Evolutionary conservation across 1,284 basidiomycete species (phyloP).

Genomic region (Hymenochaete sp.): DNA sequence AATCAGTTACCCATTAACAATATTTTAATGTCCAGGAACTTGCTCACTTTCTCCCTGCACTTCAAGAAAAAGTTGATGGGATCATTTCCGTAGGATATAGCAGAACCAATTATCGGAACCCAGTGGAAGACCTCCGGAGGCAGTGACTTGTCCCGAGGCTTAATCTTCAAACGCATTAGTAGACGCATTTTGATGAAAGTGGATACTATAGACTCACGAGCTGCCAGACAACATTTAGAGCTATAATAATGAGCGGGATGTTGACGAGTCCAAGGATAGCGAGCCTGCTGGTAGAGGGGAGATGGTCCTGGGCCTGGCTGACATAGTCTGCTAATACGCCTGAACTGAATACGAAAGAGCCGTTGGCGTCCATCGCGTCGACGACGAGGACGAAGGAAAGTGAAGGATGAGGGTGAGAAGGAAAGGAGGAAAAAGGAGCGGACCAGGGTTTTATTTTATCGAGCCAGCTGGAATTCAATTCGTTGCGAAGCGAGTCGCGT

Average conservation of each 20-base stretch:
- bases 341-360: conserved; percentile 3
- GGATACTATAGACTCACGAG: conserved; percentile 28
- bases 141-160: conserved; percentile 45
- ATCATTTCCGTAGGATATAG: conserved; percentile 71
- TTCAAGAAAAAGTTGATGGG: conserved; percentile 70
- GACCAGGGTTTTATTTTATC: conserved; percentile 1
- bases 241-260: conserved; percentile 26
- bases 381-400: neutral
- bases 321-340: conserved; percentile 15
- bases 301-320: conserved; percentile 10
- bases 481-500: too few species aligned
- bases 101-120: conserved; percentile 70
- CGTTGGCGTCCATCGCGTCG: conserved; percentile 13
- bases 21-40: neutral
- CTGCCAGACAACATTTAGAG: conserved; percentile 39
- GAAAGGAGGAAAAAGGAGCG: neutral
- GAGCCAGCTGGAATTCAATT: too few species aligned
- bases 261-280: conserved; percentile 18
- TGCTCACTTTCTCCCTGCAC: conserved; percentile 72
- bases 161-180: conserved; percentile 29
- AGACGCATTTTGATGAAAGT: neutral
- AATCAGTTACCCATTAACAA: neutral
- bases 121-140: conserved; percentile 78
- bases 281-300: conserved; percentile 13
- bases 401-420: conserved; percentile 3